Evolutionary conservation across 2,329 filamentous ascomycete genomes (phyloP).

Genomic region (Pseudogymnoascus sp.): DNA sequence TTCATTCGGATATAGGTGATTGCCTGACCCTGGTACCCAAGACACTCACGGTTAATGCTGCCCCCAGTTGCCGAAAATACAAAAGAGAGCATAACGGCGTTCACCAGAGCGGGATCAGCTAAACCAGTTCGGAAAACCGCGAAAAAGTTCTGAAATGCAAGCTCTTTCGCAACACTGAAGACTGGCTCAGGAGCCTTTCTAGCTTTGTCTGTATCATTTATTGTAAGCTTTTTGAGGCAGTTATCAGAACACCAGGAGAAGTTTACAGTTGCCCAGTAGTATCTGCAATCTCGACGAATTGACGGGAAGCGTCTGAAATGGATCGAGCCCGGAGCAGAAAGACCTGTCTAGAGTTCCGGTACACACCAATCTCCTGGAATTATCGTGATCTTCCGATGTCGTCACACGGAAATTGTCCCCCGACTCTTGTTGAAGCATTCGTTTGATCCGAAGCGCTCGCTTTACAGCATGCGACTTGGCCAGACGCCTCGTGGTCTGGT

Average conservation of each 20-base stretch:
- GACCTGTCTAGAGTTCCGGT: not conserved
- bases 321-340: constrained; percentile 10
- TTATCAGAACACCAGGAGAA: not conserved
- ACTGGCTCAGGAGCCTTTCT: constrained; percentile 29
- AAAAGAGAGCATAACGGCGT: constrained; percentile 35
- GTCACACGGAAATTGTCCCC: constrained; percentile 23
- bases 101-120: constrained; percentile 32
- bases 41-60: constrained; percentile 28
- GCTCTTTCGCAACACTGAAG: constrained; percentile 32
- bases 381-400: constrained; percentile 11
- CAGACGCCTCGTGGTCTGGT: constrained; percentile 19
- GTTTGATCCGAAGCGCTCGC: constrained; percentile 25
- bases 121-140: constrained; percentile 29
- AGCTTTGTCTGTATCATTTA: constrained; percentile 20
- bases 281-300: constrained; percentile 21
- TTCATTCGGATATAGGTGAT: constrained; percentile 29
- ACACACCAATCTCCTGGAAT: not conserved
- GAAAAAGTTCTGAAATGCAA: constrained; percentile 32
- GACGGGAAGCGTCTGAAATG: constrained; percentile 20
- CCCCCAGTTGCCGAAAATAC: constrained; percentile 25
- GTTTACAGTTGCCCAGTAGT: constrained; percentile 19
- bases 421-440: constrained; percentile 23
- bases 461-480: constrained; percentile 28
- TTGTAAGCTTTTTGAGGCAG: constrained; percentile 9
- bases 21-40: constrained; percentile 31